Base-by-base conservation (phyloP, 306 rosid species). In the Lupinus albus region DNA sequence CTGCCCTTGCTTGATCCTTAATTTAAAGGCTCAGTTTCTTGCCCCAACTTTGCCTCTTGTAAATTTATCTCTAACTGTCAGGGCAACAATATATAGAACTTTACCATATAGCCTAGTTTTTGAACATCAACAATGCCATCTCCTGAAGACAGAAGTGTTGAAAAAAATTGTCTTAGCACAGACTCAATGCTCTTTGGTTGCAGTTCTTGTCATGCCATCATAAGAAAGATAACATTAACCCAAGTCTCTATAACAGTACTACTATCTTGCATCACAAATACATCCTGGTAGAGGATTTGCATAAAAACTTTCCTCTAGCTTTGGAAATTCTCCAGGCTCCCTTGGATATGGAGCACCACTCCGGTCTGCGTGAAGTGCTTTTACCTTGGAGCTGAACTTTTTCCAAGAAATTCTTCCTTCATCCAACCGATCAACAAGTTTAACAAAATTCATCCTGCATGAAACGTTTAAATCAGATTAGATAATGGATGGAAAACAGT, bases 231-330 rank as follows among this genome's bases (percentile, higher is more conserved):
- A 42, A 67, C 61, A 48, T 60, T 62, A 18, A 47, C 44, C n/a
- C 13, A 2, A 21, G 76, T 74, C 61, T n/a, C n/a, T n/a, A n/a
- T n/a, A n/a, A n/a, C n/a, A 73, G 76, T 74, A 65, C 54, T 67
- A 21, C 58, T 58, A 56, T 68, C 78, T 73, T 67, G 72, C 65
- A 78, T 90, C 92, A 70, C 95, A 90, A 66, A 93, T 88, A 79
- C 99, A 93, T 35, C 89, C 97, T 0, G 96, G 96, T 30, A 71
- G 54, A 44, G 99, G 97, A 79, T 93, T 93, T 67, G 97, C 94
- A 63, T 86, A 90, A 73, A 93, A 93, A 77, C 99, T 90, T 78
- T 93, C 99, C 87, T 93, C 99, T 76, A 85, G 80, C 84, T 90
- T 93, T 2, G 99, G 95, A 82, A 82, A 83, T 61, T 93, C 97